Base-by-base conservation (phyloP, 176 grass and related monocot genomes). In the Cenchrus americanus region DNA sequence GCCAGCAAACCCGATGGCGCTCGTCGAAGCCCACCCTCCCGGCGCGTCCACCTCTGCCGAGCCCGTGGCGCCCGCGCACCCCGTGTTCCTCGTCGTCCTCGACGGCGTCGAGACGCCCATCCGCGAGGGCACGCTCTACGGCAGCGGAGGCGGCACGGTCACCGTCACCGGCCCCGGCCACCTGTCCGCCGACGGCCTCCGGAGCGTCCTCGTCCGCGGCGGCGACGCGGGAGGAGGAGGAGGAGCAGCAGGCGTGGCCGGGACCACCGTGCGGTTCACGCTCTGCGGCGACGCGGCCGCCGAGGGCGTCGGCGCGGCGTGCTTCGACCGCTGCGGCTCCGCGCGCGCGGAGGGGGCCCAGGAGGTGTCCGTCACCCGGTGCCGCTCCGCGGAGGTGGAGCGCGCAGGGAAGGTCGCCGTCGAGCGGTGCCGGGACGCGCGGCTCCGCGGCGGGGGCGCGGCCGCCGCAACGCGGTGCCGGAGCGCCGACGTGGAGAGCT, bases 401-500 rank as follows among this genome's bases (percentile, higher is more conserved):
- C 82, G 79, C 37, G 80, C 71, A 3, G 85, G 86, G 61, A 83
- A 13, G 73, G 84, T 91, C 30, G 5, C 67, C 61, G 22, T 88
- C 5, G 84, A 94, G 78, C 69, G 86, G n/a, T 94, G 88, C 88
- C 58, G 84, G 14, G 78, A 81, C 46, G 86, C 72, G 55, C 53
- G 54, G 7, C 77, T 84, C n/a, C 78, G 80, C 0, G 81, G 87
- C 32, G 88, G 88, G 63, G 88, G 83, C 9, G 69, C 55, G n/a
- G 42, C 88, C 44, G 54, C 27, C 2, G 75, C 80, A 2, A 63
- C 22, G 44, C 72, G 86, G 65, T 94, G 92, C 88, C 79, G 80
- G 26, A 60, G 84, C n/a, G 80, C 86, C 13, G 65, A 91, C 55
- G 65, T 91, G 12, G 92, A 88, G 74, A 94, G 92, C 79, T 91